Evolutionary conservation across 306 rosid genomes (phyloP).

Genomic region (Acacia acuminata): DNA sequence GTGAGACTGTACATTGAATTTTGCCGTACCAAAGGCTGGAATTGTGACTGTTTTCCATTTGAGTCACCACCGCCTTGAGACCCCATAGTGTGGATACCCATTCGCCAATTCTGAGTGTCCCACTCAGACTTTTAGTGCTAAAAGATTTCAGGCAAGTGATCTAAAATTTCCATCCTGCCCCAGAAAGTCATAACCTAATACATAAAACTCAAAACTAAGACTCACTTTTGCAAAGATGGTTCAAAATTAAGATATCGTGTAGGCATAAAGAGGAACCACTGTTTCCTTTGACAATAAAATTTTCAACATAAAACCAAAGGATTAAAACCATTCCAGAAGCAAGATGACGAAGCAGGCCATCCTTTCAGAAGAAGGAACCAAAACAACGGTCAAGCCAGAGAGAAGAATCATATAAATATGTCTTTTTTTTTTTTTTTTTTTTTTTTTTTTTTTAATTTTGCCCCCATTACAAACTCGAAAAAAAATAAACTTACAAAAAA

Average conservation of each 20-base stretch:
- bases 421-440: background rate
- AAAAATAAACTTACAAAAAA: constrained; percentile 15
- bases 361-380: background rate
- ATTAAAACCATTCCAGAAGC: constrained; percentile 16
- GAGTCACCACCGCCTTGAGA: constrained; percentile 74
- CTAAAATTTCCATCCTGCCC: constrained; percentile 30
- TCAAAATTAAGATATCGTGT: constrained; percentile 9
- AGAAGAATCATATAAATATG: background rate
- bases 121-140: constrained; percentile 16
- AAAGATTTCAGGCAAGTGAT: background rate
- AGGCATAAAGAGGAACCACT: constrained; percentile 13
- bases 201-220: constrained; percentile 29
- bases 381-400: background rate
- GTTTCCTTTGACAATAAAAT: background rate
- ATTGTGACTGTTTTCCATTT: constrained; percentile 66
- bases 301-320: constrained; percentile 10
- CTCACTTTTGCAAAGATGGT: constrained; percentile 22
- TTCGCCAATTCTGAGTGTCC: constrained; percentile 41
- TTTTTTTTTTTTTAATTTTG: background rate
- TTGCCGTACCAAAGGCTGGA: constrained; percentile 66
- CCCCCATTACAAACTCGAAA: background rate
- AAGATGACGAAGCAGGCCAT: background rate
- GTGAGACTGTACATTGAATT: constrained; percentile 86
- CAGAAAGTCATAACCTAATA: constrained; percentile 35
- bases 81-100: constrained; percentile 77